Evolutionary conservation across 1,284 basidiomycete genomes (phyloP), one percentile per base, ranked within the genome.

Genomic region (Pyrrhoderma noxium): DNA sequence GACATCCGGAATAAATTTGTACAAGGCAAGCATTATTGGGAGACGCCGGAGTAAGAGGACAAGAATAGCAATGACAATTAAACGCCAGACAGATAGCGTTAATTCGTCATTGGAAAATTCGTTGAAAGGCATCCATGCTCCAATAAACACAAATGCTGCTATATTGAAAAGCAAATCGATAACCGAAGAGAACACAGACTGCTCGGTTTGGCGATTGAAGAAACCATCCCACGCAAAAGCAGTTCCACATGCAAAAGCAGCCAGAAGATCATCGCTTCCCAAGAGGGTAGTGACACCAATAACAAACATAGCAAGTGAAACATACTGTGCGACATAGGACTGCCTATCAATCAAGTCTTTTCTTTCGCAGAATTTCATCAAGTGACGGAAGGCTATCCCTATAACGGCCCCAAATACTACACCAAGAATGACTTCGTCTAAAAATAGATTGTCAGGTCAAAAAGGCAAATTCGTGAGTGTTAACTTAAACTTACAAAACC

Each of bases 211-310:
- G 59, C 85, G 82, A 69, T 94, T 94, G 75, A 97, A 97, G 75
- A 96, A 97, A 56, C 94, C 91, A 60, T 99, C 95, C 95, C 95
- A 99, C 0, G 94, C 96, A 64, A 98, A 99, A 1, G 93, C 93
- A 2, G 89, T 86, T 19, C 96, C 96, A 62, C 94, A 98, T 1
- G 87, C 85, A 65, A 99, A 99, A 0, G 95, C 89, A 9, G 94
- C 89, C 8, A 97, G 75, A 11, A 97, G 78, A 67, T 97, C 93
- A 68, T 97, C 93, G 16, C 89, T 88, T n/a, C 93, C 93, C 21
- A 95, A 75, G 13, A 96, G 74, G 0, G 85, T 87, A 49, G 85
- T 87, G 35, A 88, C 76, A 27, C 93, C 93, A 53, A 92, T 86
- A 16, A 88, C 90, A 58, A 95, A 73, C 59, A 88, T 74, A 5